Conservation (phyloP, 2,329 filamentous ascomycete genomes). For the Alternaria triticina region DNA sequence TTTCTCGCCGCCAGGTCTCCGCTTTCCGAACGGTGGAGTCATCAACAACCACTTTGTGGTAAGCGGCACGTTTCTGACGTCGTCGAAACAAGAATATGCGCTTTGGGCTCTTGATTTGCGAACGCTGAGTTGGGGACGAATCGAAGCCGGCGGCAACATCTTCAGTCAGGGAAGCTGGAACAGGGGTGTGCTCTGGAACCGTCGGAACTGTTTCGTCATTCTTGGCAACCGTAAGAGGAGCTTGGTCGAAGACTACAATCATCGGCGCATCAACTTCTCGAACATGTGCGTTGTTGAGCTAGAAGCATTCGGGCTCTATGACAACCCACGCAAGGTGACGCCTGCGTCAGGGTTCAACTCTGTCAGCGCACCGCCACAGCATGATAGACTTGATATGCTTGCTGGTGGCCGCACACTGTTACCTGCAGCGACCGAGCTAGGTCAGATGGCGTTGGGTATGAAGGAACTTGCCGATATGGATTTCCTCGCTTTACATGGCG, state of each 20-base stretch:
- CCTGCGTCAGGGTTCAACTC: conserved; percentile 86
- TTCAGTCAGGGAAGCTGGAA: conserved; percentile 99
- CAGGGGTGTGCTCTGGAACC: conserved; percentile 88
- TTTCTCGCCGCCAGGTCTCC: conserved; percentile 87
- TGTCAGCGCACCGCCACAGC: conserved; percentile 72
- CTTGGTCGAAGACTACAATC: conserved; percentile 97
- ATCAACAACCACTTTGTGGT: conserved; percentile 97
- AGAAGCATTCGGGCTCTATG: conserved; percentile 95
- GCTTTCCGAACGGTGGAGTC: conserved; percentile 94
- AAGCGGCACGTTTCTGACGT: conserved; percentile 95
- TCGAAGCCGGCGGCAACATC: conserved; percentile 89
- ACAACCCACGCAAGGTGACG: conserved; percentile 82
- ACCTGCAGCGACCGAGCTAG: conserved; percentile 81
- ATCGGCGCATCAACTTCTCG: conserved; percentile 94
- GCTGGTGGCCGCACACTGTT: conserved; percentile 79
- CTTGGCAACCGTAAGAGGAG: conserved; percentile 92
- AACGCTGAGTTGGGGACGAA: conserved; percentile 90
- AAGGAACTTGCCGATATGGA: conserved; percentile 97
- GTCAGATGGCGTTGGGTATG: conserved; percentile 77
- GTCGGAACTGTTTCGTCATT: conserved; percentile 94
- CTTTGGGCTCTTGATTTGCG: conserved; percentile 92
- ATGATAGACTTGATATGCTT: conserved; percentile 60
- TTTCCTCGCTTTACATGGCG: conserved; percentile 87
- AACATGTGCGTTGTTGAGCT: conserved; percentile 97
- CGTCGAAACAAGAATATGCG: conserved; percentile 97